phyloP scores from a whole-genome alignment of 306 rosid genomes.

The Elaeagnus macrophylla region DNA sequence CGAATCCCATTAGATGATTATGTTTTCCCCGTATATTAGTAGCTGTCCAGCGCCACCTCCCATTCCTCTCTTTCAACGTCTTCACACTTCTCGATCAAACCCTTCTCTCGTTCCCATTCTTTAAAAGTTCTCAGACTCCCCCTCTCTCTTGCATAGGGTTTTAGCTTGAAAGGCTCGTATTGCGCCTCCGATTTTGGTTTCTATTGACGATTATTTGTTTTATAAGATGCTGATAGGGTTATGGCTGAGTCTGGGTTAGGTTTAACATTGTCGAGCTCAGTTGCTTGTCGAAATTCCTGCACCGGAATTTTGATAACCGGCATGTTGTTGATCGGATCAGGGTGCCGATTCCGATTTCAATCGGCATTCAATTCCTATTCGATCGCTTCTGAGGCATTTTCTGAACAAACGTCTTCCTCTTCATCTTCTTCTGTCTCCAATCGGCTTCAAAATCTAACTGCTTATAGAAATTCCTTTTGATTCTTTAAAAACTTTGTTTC shows the following conservation, averaged over 20 bases:
- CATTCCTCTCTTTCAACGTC: too few species aligned
- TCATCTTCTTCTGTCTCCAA: slow-evolving; percentile 1
- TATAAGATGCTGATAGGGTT: slow-evolving; percentile 40
- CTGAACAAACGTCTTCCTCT: slow-evolving; percentile 31
- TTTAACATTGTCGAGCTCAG: slow-evolving; percentile 5
- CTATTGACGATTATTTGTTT: not conserved
- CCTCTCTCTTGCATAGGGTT: slow-evolving; percentile 2
- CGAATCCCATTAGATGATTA: too few species aligned
- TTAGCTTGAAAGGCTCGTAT: not conserved
- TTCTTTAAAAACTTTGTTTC: not conserved
- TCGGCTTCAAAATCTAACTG: slow-evolving; percentile 4
- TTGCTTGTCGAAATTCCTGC: not conserved
- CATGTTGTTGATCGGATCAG: slow-evolving; percentile 20
- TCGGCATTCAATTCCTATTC: slow-evolving; percentile 61
- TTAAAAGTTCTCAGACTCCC: not conserved
- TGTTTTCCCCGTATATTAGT: too few species aligned
- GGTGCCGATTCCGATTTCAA: slow-evolving; percentile 39
- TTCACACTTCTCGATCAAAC: too few species aligned
- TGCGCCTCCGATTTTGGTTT: not conserved
- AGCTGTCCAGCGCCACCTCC: too few species aligned
- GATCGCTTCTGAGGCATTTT: slow-evolving; percentile 62
- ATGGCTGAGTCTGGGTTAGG: slow-evolving; percentile 32
- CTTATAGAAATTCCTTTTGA: slow-evolving; percentile 18
- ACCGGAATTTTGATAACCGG: slow-evolving; percentile 24
- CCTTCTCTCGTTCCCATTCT: too few species aligned